phyloP scores from a whole-genome alignment of 768 basidiomycete genomes.

The Auricularia cornea region DNA sequence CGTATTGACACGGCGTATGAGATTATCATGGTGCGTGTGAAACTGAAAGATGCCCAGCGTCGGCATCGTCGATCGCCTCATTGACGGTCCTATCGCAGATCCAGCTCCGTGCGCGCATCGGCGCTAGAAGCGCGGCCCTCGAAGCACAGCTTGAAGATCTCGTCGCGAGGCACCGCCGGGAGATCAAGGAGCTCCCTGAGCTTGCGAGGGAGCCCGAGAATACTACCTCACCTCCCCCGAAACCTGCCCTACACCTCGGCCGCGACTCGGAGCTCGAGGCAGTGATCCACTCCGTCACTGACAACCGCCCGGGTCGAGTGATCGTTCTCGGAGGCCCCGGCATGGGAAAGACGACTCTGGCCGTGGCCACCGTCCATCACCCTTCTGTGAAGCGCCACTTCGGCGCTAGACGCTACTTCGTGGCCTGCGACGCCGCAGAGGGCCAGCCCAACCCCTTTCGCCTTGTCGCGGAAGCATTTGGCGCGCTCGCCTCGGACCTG shows the following conservation, averaged over 20 bases:
- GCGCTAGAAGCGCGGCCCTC: too few relatives aligned
- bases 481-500: neutral
- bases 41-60: too few relatives aligned
- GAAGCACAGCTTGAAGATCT: neutral
- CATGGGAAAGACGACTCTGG: constrained; percentile 33
- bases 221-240: neutral
- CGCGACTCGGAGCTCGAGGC: neutral
- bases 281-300: neutral
- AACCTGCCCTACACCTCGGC: neutral
- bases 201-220: neutral
- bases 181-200: neutral
- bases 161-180: neutral
- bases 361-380: constrained; percentile 25
- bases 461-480: neutral
- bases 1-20: neutral
- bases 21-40: neutral
- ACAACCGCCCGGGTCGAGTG: neutral
- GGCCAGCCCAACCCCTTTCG: neutral
- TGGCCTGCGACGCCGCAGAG: constrained; percentile 22
- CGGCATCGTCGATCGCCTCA: neutral
- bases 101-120: too few relatives aligned
- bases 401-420: constrained; percentile 21
- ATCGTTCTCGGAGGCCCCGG: constrained; percentile 24
- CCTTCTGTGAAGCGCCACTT: constrained; percentile 17
- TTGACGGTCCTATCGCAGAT: too few relatives aligned